Percentiles rank a stretch among this genome's conserved stretches.
phyloP scores from a whole-genome alignment of 2,329 filamentous ascomycete genomes.

The Apiospora saccharicola region DNA sequence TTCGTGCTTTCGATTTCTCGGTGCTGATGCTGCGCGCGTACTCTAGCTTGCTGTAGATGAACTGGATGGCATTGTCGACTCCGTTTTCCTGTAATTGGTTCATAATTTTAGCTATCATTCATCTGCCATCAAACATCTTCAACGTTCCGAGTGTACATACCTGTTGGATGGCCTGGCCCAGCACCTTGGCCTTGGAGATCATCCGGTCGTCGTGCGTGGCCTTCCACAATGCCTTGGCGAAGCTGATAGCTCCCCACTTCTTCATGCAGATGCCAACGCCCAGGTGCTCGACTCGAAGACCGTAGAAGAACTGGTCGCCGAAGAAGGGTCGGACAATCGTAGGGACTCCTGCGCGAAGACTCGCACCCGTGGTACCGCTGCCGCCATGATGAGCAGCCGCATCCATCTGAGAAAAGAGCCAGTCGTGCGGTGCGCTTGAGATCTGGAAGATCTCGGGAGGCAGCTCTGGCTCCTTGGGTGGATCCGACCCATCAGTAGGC shows the following conservation, averaged over 20 bases:
- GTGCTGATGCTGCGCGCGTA: conserved; percentile 88
- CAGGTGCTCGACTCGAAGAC: conserved; percentile 85
- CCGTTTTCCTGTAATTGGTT: conserved; percentile 75
- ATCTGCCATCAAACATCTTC: not conserved
- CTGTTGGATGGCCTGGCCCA: conserved; percentile 88
- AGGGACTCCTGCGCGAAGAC: conserved; percentile 86
- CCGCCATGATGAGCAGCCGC: conserved; percentile 95
- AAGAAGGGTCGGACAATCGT: conserved; percentile 98
- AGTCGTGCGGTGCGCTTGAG: conserved; percentile 91
- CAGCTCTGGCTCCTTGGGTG: conserved; percentile 70
- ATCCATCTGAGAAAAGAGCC: conserved; percentile 93
- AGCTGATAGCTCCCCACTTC: conserved; percentile 86
- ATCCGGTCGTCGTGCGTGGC: conserved; percentile 90
- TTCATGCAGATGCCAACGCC: conserved; percentile 90
- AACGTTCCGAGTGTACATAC: conserved; percentile 56
- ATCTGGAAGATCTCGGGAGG: conserved; percentile 87
- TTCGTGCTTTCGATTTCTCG: conserved; percentile 63
- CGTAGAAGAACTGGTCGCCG: conserved; percentile 97
- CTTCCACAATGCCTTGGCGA: conserved; percentile 89
- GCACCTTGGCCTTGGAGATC: conserved; percentile 81
- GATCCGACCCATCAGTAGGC: conserved; percentile 53
- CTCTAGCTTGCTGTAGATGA: conserved; percentile 92
- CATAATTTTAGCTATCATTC: conserved; percentile 31
- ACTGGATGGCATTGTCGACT: conserved; percentile 88
- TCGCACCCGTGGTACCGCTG: conserved; percentile 93